phyloP scores from a whole-genome alignment of 805 yeast species.

The Blastobotrys terrestris region DNA sequence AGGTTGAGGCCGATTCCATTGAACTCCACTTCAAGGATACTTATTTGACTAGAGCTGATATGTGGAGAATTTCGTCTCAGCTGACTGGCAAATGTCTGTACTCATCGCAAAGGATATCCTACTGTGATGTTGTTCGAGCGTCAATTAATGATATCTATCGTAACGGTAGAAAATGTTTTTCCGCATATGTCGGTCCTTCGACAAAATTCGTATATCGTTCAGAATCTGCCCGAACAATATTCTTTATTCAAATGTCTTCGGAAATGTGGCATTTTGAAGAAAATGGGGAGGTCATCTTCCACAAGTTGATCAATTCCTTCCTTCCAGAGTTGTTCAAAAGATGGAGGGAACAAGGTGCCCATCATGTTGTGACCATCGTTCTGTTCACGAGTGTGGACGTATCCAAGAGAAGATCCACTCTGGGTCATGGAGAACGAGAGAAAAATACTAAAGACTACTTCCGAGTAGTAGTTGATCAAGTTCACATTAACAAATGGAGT shows the following conservation, averaged over 20 bases:
- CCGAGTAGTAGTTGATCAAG: slow-evolving; percentile 93
- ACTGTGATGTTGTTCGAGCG: slow-evolving; percentile 58
- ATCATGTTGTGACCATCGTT: slow-evolving; percentile 86
- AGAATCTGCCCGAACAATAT: slow-evolving; percentile 78
- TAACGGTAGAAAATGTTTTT: slow-evolving; percentile 61
- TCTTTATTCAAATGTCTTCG: slow-evolving; percentile 79
- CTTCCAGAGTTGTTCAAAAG: slow-evolving; percentile 82
- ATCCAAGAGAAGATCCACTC: slow-evolving; percentile 16
- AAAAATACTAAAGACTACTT: slow-evolving; percentile 70
- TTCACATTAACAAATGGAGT: slow-evolving; percentile 81
- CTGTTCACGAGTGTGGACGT: slow-evolving; percentile 75
- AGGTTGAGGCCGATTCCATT: slow-evolving; percentile 70
- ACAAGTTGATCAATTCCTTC: slow-evolving; percentile 84
- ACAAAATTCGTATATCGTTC: slow-evolving; percentile 85
- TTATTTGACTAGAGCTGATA: slow-evolving; percentile 79
- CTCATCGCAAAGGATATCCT: slow-evolving; percentile 56
- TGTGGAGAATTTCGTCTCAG: slow-evolving; percentile 75
- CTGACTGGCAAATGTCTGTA: slow-evolving; percentile 61
- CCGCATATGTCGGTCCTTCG: slow-evolving; percentile 64
- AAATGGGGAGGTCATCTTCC: slow-evolving; percentile 89
- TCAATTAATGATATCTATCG: slow-evolving; percentile 57
- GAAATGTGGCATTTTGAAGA: slow-evolving; percentile 99
- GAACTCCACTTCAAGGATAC: slow-evolving; percentile 79
- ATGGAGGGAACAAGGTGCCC: slow-evolving; percentile 84
- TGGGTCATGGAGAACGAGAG: slow-evolving; percentile 67